Conservation (phyloP, 1,139 yeast species). For the Kurtzmaniella quercitrusa region DNA sequence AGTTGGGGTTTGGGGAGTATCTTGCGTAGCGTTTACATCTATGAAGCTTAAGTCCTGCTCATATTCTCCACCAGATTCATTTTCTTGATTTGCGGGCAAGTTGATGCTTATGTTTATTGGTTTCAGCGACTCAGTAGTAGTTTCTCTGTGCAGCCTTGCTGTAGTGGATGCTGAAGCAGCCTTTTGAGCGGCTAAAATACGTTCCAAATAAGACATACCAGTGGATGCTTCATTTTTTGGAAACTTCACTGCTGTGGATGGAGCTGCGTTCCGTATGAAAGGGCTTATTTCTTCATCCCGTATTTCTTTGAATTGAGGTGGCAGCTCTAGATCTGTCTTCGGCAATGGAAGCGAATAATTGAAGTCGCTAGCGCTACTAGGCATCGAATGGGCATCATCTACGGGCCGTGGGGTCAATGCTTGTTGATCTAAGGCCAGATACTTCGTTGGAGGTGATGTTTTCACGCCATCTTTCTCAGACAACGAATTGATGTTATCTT, state of each 20-base stretch:
- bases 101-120: too few species aligned
- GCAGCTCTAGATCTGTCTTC: constrained; percentile 3
- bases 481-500: neutral
- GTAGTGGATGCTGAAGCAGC: too few species aligned
- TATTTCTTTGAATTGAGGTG: constrained; percentile 6
- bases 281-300: constrained; percentile 8
- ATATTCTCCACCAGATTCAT: too few species aligned
- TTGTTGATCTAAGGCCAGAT: neutral
- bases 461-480: too few species aligned
- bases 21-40: too few species aligned
- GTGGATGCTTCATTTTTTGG: neutral
- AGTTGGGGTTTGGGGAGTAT: neutral
- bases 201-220: constrained; percentile 25
- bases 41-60: too few species aligned
- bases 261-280: neutral
- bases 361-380: constrained; percentile 11
- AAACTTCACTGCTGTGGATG: neutral
- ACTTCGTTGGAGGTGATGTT: too few species aligned
- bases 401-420: neutral
- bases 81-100: too few species aligned
- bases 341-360: constrained; percentile 27
- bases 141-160: too few species aligned
- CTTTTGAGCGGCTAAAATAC: constrained; percentile 21
- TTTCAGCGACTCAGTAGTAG: too few species aligned
- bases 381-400: neutral